Evolutionary conservation across 148 eudicot genomes (phyloP).

Genomic region (Chenopodium quinoa): DNA sequence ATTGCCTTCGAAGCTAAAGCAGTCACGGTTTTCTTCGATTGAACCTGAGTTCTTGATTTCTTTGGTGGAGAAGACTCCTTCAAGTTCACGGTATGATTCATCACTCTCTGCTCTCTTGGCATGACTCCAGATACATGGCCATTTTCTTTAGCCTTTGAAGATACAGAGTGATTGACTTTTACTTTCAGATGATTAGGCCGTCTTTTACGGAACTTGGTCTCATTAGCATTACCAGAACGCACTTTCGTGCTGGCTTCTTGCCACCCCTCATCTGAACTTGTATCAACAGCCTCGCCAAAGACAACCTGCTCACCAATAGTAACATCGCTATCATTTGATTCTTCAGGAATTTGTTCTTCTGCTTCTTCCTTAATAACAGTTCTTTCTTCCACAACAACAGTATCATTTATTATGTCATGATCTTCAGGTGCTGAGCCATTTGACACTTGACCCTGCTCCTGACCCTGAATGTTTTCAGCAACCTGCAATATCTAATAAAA

Average conservation of each 20-base stretch:
- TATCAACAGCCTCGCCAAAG: conserved; percentile 40
- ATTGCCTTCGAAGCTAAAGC: conserved; percentile 77
- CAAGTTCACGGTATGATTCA: conserved; percentile 31
- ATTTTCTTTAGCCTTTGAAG: conserved; percentile 42
- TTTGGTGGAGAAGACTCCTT: conserved; percentile 39
- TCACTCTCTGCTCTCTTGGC: conserved; percentile 39
- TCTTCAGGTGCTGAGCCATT: conserved; percentile 25
- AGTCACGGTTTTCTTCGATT: conserved; percentile 39
- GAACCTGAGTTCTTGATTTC: conserved; percentile 42
- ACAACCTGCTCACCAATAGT: conserved; percentile 31
- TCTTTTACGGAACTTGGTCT: conserved; percentile 51
- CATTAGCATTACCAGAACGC: conserved; percentile 46
- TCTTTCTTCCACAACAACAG: conserved; percentile 22
- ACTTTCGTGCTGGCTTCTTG: conserved; percentile 86
- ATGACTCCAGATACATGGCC: conserved; percentile 39
- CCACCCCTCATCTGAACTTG: conserved; percentile 87
- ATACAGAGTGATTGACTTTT: conserved; percentile 43
- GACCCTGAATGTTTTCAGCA: conserved; percentile 44
- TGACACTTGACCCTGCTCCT: conserved; percentile 34
- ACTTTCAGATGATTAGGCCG: conserved; percentile 67
- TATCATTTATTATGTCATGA: conserved; percentile 27
- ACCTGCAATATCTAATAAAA: conserved; percentile 54
- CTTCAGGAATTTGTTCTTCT: conserved; percentile 25
- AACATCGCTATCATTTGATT: conserved; percentile 27
- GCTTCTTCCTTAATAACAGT: conserved; percentile 10